Base-by-base conservation (phyloP, 495 filamentous ascomycete genomes). In the Neurospora sp. region DNA sequence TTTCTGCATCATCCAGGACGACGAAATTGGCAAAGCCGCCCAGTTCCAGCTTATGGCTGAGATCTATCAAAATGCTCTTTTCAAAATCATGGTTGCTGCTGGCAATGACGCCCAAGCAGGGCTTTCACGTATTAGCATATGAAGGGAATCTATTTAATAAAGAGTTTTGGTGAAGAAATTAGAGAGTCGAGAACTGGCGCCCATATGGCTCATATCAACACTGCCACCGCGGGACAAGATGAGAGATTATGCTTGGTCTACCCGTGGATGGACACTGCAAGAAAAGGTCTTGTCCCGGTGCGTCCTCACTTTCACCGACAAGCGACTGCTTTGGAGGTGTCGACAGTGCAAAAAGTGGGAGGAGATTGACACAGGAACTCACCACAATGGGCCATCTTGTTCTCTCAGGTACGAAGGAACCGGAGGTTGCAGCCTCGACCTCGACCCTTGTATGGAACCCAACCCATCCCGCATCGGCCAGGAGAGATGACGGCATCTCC, bases 231-330 rank as follows among this genome's bases (percentile, higher is more conserved):
- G 69, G n/a, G 28, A 24, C 45, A 36, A 54, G 5, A 77, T 82
- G 69, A 5, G 28, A 11, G 54, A 73, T 0, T 81, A 78, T 0
- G 72, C 70, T 19, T 85, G 79, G 79, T 39, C 36, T 2, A 81
- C 78, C 0, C 73, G 84, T 21, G 84, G 81, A 10, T 86, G 83
- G 84, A 85, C 83, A 7, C 84, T 76, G 72, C 84, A 86, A 72
- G 84, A 86, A 74, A 80, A 70, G 4, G 37, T 84, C 3, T 72
- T 85, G 15, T 81, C 82, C 3, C 73, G 70, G 11, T 78, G 82
- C 1, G 74, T 80, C 0, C 59, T 86, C 9, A 78, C 80, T 28
- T 80, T 86, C 69, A 80, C 77, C 0, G 76, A 80, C 6, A 40
- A 79, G 4, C 80, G 83, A 70, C 66, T 78, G 36, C 83, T 80